Evolutionary conservation across 352 stramenopile species (phyloP).

Genomic region (Pilasporangium apinafurcum): DNA sequence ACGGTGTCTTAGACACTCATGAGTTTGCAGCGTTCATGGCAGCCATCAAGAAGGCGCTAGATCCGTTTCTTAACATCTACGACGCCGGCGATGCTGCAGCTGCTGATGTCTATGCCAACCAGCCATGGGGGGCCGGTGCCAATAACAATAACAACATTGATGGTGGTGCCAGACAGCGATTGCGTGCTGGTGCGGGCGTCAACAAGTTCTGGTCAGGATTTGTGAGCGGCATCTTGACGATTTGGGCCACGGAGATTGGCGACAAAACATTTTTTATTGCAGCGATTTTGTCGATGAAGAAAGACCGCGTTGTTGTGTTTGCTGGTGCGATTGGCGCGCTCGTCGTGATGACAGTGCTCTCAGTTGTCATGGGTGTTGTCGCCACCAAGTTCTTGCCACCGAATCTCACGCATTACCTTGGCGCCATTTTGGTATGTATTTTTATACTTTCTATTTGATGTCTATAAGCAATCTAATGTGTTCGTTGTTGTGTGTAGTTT

Average conservation of each 20-base stretch:
- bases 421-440: conserved; percentile 75
- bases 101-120: conserved; percentile 7
- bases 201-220: conserved; percentile 87
- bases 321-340: conserved; percentile 93
- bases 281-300: conserved; percentile 95
- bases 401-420: conserved; percentile 95
- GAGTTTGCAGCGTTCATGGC: conserved; percentile 66
- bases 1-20: conserved; percentile 48
- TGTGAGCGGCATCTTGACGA: conserved; percentile 89
- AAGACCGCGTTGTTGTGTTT: conserved; percentile 94
- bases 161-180: conserved; percentile 11
- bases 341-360: conserved; percentile 97
- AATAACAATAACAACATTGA: neutral
- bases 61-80: conserved; percentile 36
- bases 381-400: conserved; percentile 92
- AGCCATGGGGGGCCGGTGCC: neutral
- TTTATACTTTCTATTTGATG: neutral
- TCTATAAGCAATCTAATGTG: neutral
- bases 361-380: conserved; percentile 95
- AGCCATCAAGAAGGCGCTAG: conserved; percentile 40
- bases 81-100: conserved; percentile 10
- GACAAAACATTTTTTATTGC: conserved; percentile 99
- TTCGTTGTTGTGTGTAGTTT: conserved; percentile 65
- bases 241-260: conserved; percentile 98
- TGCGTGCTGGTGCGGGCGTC: conserved; percentile 30